Conservation (phyloP, 306 rosid genomes). For the Vachellia collinsii region DNA sequence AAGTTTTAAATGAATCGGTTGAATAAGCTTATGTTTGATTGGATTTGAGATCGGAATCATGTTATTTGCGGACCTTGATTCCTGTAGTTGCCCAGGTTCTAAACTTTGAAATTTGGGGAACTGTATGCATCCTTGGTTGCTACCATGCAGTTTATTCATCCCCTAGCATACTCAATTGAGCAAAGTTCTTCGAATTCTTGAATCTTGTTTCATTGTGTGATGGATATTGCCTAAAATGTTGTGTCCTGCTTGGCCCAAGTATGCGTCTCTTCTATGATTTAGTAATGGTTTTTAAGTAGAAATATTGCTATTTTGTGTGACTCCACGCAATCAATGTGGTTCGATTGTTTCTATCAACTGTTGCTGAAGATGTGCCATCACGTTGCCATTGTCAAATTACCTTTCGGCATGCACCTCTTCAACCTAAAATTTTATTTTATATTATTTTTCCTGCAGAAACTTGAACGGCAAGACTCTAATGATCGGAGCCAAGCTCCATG, state of each 20-base stretch:
- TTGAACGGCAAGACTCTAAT: slow-evolving; percentile 41
- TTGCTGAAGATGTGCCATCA: neutral
- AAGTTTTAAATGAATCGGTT: neutral
- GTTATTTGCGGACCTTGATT: neutral
- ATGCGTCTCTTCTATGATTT: neutral
- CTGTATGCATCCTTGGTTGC: neutral
- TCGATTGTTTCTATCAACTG: neutral
- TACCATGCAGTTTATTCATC: neutral
- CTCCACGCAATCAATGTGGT: neutral
- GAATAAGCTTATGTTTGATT: neutral
- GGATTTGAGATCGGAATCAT: neutral
- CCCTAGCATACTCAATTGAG: neutral
- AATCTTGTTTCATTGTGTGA: neutral
- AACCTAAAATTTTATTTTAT: neutral
- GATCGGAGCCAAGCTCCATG: slow-evolving; percentile 48
- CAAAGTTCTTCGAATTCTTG: neutral
- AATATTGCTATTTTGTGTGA: neutral
- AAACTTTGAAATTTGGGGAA: neutral
- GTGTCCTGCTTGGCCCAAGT: neutral
- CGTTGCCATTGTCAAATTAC: neutral
- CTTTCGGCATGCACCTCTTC: slow-evolving; percentile 26
- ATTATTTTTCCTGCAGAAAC: slow-evolving; percentile 51
- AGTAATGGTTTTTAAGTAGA: neutral
- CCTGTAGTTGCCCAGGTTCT: neutral
- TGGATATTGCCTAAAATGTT: neutral